phyloP scores from a whole-genome alignment of 345 rosid species.

The Gossypioides kirkii region DNA sequence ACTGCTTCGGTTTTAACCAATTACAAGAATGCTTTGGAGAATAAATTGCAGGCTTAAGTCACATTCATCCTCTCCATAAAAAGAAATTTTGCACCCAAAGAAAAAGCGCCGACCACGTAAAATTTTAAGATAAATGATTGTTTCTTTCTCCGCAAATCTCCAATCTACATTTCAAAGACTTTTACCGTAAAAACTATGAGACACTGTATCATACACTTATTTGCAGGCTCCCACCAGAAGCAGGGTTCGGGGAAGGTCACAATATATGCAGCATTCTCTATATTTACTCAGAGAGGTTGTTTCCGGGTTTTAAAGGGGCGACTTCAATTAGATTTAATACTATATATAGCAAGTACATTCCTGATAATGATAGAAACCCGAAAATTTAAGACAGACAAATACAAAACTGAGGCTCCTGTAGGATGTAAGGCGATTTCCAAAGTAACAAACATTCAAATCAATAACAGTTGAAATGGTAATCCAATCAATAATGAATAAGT shows the following conservation, averaged over 20 bases:
- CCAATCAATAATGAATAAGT: background rate
- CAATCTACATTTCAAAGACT: background rate
- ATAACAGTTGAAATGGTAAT: background rate
- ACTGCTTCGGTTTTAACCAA: background rate
- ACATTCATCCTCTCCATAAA: background rate
- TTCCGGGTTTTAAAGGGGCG: background rate
- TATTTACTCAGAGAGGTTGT: background rate
- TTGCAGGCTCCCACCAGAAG: background rate
- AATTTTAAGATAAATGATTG: background rate
- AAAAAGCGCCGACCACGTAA: too few relatives aligned
- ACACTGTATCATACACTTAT: background rate
- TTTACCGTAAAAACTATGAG: background rate
- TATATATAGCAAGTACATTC: background rate
- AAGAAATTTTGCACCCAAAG: background rate
- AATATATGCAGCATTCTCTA: too few relatives aligned
- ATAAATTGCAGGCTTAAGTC: conserved; percentile 2
- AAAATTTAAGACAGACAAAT: background rate
- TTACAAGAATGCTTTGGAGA: background rate
- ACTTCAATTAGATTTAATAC: background rate
- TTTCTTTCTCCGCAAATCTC: background rate
- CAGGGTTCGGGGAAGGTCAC: too few relatives aligned
- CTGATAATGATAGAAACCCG: background rate
- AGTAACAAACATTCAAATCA: background rate
- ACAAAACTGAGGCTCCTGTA: background rate
- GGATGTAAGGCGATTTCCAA: background rate